A percentile compares a stretch with the other conserved stretches of the same genome.
Conservation (phyloP, 305 asterid species). For the Ilex paraguariensis region DNA sequence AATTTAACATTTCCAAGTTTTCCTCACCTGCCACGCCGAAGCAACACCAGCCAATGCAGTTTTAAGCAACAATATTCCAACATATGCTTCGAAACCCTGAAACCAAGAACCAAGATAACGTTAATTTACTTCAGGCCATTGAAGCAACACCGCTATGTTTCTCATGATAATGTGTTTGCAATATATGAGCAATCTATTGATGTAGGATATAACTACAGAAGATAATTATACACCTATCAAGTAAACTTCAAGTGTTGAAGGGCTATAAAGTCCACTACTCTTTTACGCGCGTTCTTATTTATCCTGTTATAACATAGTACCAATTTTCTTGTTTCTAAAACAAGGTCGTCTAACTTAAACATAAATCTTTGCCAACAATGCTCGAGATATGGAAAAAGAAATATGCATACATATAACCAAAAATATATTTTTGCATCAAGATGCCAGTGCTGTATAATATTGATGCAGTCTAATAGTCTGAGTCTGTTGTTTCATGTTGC, state of each 20-base stretch:
- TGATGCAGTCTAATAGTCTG: no score
- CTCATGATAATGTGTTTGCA: no score
- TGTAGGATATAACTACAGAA: background rate
- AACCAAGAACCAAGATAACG: constrained; percentile 12
- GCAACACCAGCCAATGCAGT: constrained; percentile 65
- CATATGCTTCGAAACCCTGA: constrained; percentile 92
- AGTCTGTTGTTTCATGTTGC: no score
- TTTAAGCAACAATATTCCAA: constrained; percentile 78
- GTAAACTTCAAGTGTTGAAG: background rate
- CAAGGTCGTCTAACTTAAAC: no score
- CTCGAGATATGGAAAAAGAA: no score
- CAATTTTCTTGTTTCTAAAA: no score
- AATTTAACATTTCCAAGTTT: background rate
- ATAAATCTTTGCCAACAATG: no score
- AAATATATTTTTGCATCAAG: no score
- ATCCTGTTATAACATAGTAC: no score
- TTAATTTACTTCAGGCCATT: background rate
- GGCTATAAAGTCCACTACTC: background rate
- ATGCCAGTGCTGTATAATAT: no score
- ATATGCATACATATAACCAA: no score
- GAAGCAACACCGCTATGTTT: background rate
- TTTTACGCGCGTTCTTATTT: no score
- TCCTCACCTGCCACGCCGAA: constrained; percentile 92
- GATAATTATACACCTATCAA: background rate
- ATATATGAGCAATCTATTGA: background rate